Evolutionary conservation across 2,329 filamentous ascomycete species (phyloP).

Genomic region (Sporothrix dimorphospora): DNA sequence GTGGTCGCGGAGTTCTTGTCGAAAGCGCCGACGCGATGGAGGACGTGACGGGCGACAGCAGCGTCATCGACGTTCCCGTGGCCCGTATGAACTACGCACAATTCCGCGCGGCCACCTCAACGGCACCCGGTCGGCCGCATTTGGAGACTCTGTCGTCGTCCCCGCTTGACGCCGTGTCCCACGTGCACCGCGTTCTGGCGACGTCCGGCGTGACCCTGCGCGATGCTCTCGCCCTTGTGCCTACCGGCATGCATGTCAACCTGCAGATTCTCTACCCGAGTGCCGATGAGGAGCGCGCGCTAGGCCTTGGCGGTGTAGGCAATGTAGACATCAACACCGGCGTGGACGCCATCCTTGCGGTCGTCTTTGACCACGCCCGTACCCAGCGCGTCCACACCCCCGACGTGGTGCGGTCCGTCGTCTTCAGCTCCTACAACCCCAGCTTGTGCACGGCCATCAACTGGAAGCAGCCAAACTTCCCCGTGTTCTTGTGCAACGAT

Average conservation of each 20-base stretch:
- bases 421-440: conserved; percentile 92
- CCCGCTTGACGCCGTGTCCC: conserved; percentile 59
- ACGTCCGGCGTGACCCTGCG: conserved; percentile 77
- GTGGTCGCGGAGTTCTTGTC: conserved; percentile 36
- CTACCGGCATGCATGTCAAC: conserved; percentile 81
- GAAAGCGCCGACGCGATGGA: neutral
- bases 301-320: conserved; percentile 65
- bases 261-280: conserved; percentile 90
- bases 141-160: conserved; percentile 50
- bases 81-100: conserved; percentile 76
- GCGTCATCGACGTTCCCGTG: conserved; percentile 73
- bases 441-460: conserved; percentile 92
- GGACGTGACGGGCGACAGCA: conserved; percentile 4
- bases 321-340: conserved; percentile 83
- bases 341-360: conserved; percentile 78
- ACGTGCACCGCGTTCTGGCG: conserved; percentile 72
- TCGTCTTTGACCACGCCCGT: conserved; percentile 91
- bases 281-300: conserved; percentile 67
- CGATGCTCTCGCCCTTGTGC: conserved; percentile 75
- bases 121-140: conserved; percentile 48
- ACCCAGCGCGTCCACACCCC: conserved; percentile 65
- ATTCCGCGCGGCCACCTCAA: conserved; percentile 60
- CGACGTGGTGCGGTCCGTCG: conserved; percentile 79
- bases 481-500: conserved; percentile 93
- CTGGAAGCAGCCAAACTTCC: conserved; percentile 99